Conservation (phyloP, 2,329 filamentous ascomycete genomes). For the Hymenoscyphus fraxineus region DNA sequence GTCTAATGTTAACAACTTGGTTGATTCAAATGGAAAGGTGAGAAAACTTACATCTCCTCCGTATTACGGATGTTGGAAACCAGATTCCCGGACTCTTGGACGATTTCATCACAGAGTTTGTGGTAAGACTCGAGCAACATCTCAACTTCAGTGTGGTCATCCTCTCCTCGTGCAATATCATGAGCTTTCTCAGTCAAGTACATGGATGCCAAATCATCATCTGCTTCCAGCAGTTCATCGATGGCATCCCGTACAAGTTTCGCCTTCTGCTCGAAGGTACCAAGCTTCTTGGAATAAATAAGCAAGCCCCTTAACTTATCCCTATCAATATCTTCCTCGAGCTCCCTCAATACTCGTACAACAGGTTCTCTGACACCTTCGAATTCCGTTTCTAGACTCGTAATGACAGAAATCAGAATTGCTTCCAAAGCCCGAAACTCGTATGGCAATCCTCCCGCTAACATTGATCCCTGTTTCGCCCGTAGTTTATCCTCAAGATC, state of each 20-base stretch:
- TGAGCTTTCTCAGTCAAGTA: constrained; percentile 86
- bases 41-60: constrained; percentile 78
- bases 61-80: constrained; percentile 96
- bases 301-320: constrained; percentile 88
- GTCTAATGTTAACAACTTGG: too few species aligned
- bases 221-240: constrained; percentile 90
- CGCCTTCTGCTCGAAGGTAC: constrained; percentile 96
- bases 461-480: constrained; percentile 63
- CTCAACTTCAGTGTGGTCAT: constrained; percentile 95
- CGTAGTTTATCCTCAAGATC: constrained; percentile 89
- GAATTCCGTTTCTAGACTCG: constrained; percentile 88
- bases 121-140: constrained; percentile 96
- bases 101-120: constrained; percentile 96
- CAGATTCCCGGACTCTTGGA: constrained; percentile 88
- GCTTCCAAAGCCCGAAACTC: constrained; percentile 96
- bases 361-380: constrained; percentile 91
- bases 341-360: constrained; percentile 78
- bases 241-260: constrained; percentile 91
- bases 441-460: constrained; percentile 71
- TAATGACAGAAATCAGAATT: constrained; percentile 88
- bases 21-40: too few species aligned
- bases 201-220: constrained; percentile 93
- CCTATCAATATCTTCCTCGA: constrained; percentile 95
- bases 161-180: constrained; percentile 67
- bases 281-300: constrained; percentile 91